Percentiles rank a stretch among this genome's conserved stretches.
These are phyloP conservation scores for Eucalyptus melliodora DNA, from an alignment of 345 rosid genomes.

Conservation along the genomic window DNA sequence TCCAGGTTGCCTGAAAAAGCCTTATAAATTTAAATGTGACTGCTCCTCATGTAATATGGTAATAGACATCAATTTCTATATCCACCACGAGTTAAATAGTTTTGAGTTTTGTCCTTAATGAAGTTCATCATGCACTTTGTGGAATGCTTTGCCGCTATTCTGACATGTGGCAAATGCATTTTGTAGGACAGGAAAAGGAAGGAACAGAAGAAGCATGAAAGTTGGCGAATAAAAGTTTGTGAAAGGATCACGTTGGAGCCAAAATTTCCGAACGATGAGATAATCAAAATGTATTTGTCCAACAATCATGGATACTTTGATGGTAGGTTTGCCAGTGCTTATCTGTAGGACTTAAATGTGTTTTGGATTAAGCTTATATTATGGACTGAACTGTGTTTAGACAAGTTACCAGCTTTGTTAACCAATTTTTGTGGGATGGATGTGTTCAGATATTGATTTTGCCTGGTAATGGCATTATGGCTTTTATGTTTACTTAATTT, in stretches of 20 bases:
- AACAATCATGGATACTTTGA: conserved; percentile 24
- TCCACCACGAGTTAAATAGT: background rate
- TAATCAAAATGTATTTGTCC: conserved; percentile 56
- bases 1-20: conserved; percentile 49
- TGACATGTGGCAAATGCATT: background rate
- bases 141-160: background rate
- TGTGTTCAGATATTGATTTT: background rate
- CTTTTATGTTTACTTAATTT: background rate
- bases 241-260: conserved; percentile 40
- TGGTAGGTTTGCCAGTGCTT: conserved; percentile 15
- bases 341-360: background rate
- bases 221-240: conserved; percentile 68
- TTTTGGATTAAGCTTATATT: background rate
- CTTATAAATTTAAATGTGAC: conserved; percentile 49
- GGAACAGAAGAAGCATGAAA: conserved; percentile 43
- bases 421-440: background rate
- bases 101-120: background rate
- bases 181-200: conserved; percentile 35
- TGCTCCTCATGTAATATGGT: conserved; percentile 61
- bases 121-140: background rate
- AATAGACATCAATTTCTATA: background rate
- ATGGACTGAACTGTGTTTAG: background rate
- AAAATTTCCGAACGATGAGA: conserved; percentile 60
- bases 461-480: background rate
- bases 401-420: background rate